phyloP scores from a whole-genome alignment of 805 yeast genomes.

The Yarrowia divulgata region DNA sequence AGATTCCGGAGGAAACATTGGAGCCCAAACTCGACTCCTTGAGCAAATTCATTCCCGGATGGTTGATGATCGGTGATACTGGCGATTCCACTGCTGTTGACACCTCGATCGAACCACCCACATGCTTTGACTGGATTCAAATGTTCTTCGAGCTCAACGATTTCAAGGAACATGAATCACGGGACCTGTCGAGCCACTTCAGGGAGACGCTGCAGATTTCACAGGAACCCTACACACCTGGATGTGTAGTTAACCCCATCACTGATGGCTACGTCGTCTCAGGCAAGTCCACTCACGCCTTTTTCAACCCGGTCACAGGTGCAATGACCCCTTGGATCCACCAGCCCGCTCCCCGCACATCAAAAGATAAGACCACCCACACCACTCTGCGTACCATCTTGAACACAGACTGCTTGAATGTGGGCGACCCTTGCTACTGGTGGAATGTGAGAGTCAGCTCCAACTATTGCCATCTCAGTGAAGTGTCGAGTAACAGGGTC shows the following conservation, averaged over 20 bases:
- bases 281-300: slow-evolving; percentile 13
- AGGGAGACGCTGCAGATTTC: not conserved
- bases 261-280: slow-evolving; percentile 2
- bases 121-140: not conserved
- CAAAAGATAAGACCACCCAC: not conserved
- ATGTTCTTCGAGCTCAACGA: not conserved
- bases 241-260: slow-evolving; percentile 2
- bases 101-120: not conserved
- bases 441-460: slow-evolving; percentile 4
- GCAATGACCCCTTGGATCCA: slow-evolving; percentile 23
- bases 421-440: slow-evolving; percentile 25
- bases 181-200: not conserved
- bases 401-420: slow-evolving; percentile 6
- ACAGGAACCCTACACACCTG: not conserved
- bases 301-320: slow-evolving; percentile 5
- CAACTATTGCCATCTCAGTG: not conserved
- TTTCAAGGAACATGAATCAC: not conserved
- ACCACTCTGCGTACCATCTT: not conserved
- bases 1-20: not conserved
- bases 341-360: not conserved
- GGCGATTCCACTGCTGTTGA: not conserved
- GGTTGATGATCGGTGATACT: slow-evolving; percentile 4
- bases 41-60: slow-evolving; percentile 11
- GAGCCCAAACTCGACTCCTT: not conserved
- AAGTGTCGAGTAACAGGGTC: not conserved